phyloP scores from a whole-genome alignment of 106 monocot genomes.

The Allium cepa region DNA sequence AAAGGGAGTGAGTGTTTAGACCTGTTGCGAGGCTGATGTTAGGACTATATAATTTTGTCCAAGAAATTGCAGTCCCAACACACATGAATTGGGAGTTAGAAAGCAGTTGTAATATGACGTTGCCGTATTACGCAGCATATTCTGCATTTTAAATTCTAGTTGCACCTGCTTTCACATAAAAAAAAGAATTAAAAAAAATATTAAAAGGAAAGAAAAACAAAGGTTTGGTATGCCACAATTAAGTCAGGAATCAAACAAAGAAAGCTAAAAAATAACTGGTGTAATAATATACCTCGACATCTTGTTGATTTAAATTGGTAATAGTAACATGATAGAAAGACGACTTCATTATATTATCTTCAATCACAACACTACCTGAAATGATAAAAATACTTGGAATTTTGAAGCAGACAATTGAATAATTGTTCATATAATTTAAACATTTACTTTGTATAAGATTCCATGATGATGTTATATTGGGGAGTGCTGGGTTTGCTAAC shows the following conservation, averaged over 20 bases:
- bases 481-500: constrained; percentile 28
- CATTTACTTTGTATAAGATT: constrained; percentile 32
- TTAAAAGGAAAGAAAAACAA: too few species aligned
- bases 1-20: constrained; percentile 3
- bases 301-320: constrained; percentile 23
- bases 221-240: not conserved
- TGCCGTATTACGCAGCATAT: constrained; percentile 30
- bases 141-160: constrained; percentile 24
- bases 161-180: too few species aligned
- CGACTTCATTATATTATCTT: constrained; percentile 22
- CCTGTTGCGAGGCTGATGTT: constrained; percentile 22
- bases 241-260: not conserved
- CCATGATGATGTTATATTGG: constrained; percentile 39
- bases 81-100: constrained; percentile 17
- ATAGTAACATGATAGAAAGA: constrained; percentile 44
- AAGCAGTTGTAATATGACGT: constrained; percentile 41
- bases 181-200: too few species aligned
- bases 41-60: constrained; percentile 21
- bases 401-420: not conserved
- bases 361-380: constrained; percentile 37
- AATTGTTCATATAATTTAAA: not conserved
- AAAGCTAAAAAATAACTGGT: not conserved
- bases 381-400: not conserved
- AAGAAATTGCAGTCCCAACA: constrained; percentile 22
- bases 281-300: constrained; percentile 37